These are phyloP conservation scores for Serendipita sp. DNA, from an alignment of 768 basidiomycete genomes.

Conservation along the genomic window DNA sequence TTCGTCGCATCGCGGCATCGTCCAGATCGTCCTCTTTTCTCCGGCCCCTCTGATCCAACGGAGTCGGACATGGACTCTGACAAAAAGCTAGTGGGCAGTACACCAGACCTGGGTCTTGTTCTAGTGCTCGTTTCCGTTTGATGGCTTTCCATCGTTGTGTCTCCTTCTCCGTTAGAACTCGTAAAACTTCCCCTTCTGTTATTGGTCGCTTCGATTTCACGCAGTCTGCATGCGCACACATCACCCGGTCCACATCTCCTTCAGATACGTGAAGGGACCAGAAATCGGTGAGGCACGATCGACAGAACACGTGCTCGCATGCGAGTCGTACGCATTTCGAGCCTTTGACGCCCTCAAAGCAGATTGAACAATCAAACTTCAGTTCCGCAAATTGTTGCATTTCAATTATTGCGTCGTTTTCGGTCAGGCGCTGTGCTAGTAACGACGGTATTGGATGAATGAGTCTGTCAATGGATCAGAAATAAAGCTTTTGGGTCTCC, in stretches of 20 bases:
- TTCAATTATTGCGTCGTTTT: slow-evolving; percentile 33
- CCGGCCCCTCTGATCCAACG: slow-evolving; percentile 15
- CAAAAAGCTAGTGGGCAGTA: slow-evolving; percentile 63
- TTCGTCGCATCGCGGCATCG: slow-evolving; percentile 53
- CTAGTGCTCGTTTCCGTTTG: slow-evolving; percentile 51
- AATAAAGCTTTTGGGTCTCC: background rate
- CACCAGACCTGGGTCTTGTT: slow-evolving; percentile 38
- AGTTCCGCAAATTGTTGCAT: slow-evolving; percentile 41
- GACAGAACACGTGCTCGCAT: slow-evolving; percentile 73
- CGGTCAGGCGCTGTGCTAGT: slow-evolving; percentile 32
- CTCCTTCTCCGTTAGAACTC: slow-evolving; percentile 50
- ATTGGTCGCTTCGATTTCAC: slow-evolving; percentile 49
- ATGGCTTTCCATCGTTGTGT: slow-evolving; percentile 66
- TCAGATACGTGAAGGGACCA: slow-evolving; percentile 72
- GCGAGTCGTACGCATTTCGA: slow-evolving; percentile 51
- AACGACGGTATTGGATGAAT: slow-evolving; percentile 41
- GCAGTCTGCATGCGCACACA: slow-evolving; percentile 69
- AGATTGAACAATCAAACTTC: slow-evolving; percentile 62
- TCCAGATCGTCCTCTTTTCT: slow-evolving; percentile 12
- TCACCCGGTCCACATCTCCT: slow-evolving; percentile 58
- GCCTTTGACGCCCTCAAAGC: slow-evolving; percentile 59
- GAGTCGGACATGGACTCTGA: slow-evolving; percentile 60
- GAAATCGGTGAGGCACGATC: slow-evolving; percentile 61
- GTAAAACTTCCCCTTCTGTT: slow-evolving; percentile 53
- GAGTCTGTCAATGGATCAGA: slow-evolving; percentile 25